Evolutionary conservation across 345 rosid genomes (phyloP).

Genomic region (Hibiscus syriacus): DNA sequence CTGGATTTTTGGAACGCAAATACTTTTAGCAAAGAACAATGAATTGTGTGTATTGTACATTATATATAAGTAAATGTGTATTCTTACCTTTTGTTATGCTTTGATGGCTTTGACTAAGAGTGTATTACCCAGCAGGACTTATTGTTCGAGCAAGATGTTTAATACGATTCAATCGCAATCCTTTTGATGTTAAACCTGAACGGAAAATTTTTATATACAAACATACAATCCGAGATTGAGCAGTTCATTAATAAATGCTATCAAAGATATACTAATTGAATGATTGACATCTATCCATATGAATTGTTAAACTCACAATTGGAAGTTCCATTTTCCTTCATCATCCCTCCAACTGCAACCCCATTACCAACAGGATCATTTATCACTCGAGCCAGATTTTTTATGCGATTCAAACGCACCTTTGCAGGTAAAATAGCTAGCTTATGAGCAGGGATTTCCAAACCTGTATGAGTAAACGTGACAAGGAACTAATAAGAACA

Average conservation of each 20-base stretch:
- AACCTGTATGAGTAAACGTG: conserved; percentile 31
- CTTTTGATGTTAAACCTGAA: conserved; percentile 50
- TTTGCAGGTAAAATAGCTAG: conserved; percentile 42
- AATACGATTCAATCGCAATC: conserved; percentile 59
- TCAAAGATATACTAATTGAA: background rate
- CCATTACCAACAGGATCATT: conserved; percentile 26
- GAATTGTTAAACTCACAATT: conserved; percentile 37
- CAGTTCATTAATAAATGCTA: too few species aligned
- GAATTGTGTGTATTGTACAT: too few species aligned
- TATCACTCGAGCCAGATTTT: conserved; percentile 67
- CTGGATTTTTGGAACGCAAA: background rate
- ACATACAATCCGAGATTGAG: background rate
- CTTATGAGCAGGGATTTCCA: conserved; percentile 46
- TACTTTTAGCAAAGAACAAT: background rate
- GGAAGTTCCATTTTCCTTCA: conserved; percentile 24
- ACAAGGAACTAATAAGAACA: background rate
- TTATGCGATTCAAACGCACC: conserved; percentile 59
- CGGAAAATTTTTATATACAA: background rate
- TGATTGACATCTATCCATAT: background rate
- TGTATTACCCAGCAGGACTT: conserved; percentile 25
- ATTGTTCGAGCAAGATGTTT: conserved; percentile 61
- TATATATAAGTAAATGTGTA: background rate
- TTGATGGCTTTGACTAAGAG: conserved; percentile 17
- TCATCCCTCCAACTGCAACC: conserved; percentile 24
- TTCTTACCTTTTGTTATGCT: conserved; percentile 37